Evolutionary conservation across 106 monocot genomes (phyloP).

Genomic region (Phalaenopsis aphrodite): DNA sequence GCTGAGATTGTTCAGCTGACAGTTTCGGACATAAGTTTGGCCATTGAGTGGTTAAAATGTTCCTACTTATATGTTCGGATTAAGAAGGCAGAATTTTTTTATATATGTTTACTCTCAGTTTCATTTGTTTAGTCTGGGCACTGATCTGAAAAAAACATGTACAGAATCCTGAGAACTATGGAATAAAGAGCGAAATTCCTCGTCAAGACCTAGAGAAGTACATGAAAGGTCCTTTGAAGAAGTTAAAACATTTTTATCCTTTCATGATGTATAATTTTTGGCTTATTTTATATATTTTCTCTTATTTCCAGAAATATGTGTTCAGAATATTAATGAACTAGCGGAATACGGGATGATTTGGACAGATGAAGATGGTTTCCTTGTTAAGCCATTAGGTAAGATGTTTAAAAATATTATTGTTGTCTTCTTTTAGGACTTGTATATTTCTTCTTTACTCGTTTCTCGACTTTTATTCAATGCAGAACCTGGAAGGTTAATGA

Average conservation of each 20-base stretch:
- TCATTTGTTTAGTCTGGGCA: not conserved
- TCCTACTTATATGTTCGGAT: slow-evolving; percentile 91
- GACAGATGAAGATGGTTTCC: slow-evolving; percentile 92
- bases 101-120: not conserved
- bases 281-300: not conserved
- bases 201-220: slow-evolving; percentile 60
- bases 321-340: slow-evolving; percentile 76
- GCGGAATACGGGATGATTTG: slow-evolving; percentile 81
- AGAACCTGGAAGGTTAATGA: slow-evolving; percentile 94
- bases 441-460: not conserved
- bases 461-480: slow-evolving; percentile 11
- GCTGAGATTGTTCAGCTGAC: slow-evolving; percentile 90
- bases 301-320: slow-evolving; percentile 71
- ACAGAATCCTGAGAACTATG: slow-evolving; percentile 96
- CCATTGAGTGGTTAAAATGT: slow-evolving; percentile 93
- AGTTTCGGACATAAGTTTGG: slow-evolving; percentile 82
- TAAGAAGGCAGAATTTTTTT: slow-evolving; percentile 52
- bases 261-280: not conserved
- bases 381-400: slow-evolving; percentile 84
- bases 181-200: slow-evolving; percentile 66
- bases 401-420: not conserved
- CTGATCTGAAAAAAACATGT: not conserved
- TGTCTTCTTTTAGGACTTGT: not conserved
- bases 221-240: slow-evolving; percentile 51
- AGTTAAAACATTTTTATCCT: slow-evolving; percentile 2